phyloP scores from a whole-genome alignment of 139 green algal genomes.

The Volvox africanus region DNA sequence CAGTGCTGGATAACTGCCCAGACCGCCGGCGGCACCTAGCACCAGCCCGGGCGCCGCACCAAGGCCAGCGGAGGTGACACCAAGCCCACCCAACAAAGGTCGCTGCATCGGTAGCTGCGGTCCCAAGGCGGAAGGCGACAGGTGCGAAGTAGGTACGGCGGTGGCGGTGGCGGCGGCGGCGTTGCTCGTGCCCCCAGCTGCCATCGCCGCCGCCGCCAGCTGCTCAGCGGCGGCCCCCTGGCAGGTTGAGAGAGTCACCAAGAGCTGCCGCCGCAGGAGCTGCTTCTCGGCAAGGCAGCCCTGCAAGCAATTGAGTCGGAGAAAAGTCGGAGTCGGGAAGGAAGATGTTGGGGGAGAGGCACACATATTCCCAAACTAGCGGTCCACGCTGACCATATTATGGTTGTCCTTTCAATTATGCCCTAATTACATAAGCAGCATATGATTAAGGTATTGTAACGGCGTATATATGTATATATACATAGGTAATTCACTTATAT shows the following conservation, averaged over 20 bases:
- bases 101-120: background rate
- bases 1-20: background rate
- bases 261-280: constrained; percentile 42
- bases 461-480: no score
- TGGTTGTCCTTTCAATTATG: no score
- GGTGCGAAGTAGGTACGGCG: background rate
- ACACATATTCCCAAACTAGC: no score
- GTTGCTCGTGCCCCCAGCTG: background rate
- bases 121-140: background rate
- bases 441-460: no score
- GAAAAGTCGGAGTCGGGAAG: background rate
- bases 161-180: background rate
- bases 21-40: background rate
- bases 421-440: no score
- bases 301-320: background rate
- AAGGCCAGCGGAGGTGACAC: background rate
- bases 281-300: constrained; percentile 36
- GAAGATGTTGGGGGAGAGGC: background rate
- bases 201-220: background rate
- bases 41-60: background rate
- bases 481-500: no score
- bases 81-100: background rate
- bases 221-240: background rate
- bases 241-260: constrained; percentile 1
- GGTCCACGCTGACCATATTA: no score